Base-by-base conservation (phyloP, 2,329 filamentous ascomycete species). In the Chaetomiaceae sp. region DNA sequence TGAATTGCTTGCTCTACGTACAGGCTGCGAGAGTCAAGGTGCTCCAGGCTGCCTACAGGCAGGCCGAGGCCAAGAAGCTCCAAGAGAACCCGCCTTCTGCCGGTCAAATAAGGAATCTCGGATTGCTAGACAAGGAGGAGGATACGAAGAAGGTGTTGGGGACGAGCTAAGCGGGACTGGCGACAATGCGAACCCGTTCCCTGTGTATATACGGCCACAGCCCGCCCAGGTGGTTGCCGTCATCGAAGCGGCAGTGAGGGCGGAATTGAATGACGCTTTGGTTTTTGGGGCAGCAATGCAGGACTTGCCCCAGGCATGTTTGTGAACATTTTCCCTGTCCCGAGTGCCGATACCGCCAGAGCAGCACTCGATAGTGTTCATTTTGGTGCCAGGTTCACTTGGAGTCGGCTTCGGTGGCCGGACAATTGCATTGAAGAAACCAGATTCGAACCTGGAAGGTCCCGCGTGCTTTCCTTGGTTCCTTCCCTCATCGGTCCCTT, bases 71-170 rank as follows among this genome's bases (percentile, higher is more conserved):
- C 50, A 77, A 85, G 61, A 83, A 86, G 62, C 79, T 86, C 57
- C 82, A 88, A 73, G 88, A 93, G 66, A 84, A 89, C 64, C 86
- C 83, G 52, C 89, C 89, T 54, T 90, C 81, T 57, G 87, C 87
- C 5, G 89, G 87, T 54, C 83, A 93, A 75, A 95, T 97, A 77
- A 79, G 89, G 69, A 90, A 86, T 68, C 70, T 97, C 56, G 92
- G 92, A 39, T 70, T 96, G 59, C 65, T 97, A 62, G 85, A 86
- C 65, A 89, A 89, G 69, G 86, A 93, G 60, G 87, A 95, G 62
- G 87, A 93, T 61, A 81, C 84, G 50, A 81, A 85, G 66, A 77
- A 79, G 65, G 76, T 81, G 51, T 60, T 80, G 44, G 72, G 70
- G 31, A 47, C 57, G 44, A 65, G 55, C 43, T 65, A 61, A 55